A percentile compares a stretch with the other conserved stretches of the same genome.
These are phyloP conservation scores for Cronartium quercuum DNA, from an alignment of 1,284 basidiomycete species.

Conservation along the genomic window DNA sequence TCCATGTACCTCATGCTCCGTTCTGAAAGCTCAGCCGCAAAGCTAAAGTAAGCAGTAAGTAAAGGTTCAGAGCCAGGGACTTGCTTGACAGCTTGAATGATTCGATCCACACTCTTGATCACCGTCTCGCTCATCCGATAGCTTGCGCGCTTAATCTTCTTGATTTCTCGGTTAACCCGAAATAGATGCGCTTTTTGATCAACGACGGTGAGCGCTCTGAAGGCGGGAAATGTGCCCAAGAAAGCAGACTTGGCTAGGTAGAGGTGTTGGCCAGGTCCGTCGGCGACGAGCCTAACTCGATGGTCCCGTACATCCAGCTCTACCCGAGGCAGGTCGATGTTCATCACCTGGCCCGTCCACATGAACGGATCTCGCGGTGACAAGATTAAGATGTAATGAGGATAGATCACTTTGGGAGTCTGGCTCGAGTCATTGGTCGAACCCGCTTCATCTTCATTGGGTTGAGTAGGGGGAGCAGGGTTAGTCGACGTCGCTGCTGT, in stretches of 20 bases:
- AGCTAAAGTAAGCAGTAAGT: conserved; percentile 90
- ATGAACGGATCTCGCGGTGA: conserved; percentile 81
- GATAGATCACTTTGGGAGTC: conserved; percentile 46
- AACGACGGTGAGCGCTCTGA: conserved; percentile 51
- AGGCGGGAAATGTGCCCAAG: conserved; percentile 40
- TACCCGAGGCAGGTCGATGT: conserved; percentile 51
- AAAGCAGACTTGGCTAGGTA: conserved; percentile 34
- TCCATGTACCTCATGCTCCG: conserved; percentile 84
- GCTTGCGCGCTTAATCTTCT: conserved; percentile 80
- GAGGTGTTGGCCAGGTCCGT: conserved; percentile 48
- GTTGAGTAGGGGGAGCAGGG: neutral
- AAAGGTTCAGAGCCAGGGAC: conserved; percentile 72
- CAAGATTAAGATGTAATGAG: conserved; percentile 72
- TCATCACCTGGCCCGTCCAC: conserved; percentile 83
- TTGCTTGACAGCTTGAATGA: conserved; percentile 57
- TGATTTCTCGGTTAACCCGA: conserved; percentile 76
- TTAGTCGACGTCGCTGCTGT: neutral
- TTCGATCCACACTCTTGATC: conserved; percentile 70
- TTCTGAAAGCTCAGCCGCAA: conserved; percentile 89
- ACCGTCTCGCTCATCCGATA: conserved; percentile 88
- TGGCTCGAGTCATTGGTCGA: conserved; percentile 45
- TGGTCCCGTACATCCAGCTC: conserved; percentile 69
- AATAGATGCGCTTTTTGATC: conserved; percentile 91
- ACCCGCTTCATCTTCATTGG: conserved; percentile 43
- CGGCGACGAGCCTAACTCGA: conserved; percentile 54